A percentile compares a stretch with the other conserved stretches of the same genome.
Conservation (phyloP, 1,284 basidiomycete genomes). For the Leucoagaricus sp. region DNA sequence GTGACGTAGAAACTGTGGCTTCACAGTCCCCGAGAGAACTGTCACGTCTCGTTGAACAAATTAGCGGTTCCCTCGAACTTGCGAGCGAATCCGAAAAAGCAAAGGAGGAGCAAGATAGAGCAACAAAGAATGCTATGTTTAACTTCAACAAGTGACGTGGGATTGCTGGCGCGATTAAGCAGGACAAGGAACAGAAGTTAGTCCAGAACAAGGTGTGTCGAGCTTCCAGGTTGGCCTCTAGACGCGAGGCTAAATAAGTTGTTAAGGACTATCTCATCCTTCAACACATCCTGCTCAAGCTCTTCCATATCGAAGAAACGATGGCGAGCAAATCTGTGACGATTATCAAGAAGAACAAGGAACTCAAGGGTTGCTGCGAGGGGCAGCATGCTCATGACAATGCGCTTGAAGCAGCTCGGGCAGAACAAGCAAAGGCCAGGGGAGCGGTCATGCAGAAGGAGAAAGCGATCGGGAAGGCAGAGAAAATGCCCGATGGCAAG, state of each 20-base stretch:
- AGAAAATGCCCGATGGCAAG: slow-evolving; percentile 83
- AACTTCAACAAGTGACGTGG: slow-evolving; percentile 93
- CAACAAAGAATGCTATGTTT: slow-evolving; percentile 91
- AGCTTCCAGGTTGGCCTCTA: neutral
- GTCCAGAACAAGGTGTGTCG: slow-evolving; percentile 65
- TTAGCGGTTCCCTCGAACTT: slow-evolving; percentile 91
- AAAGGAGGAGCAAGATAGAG: slow-evolving; percentile 84
- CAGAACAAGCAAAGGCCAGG: slow-evolving; percentile 81
- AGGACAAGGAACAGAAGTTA: slow-evolving; percentile 96
- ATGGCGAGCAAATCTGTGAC: slow-evolving; percentile 72
- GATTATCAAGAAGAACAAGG: slow-evolving; percentile 74
- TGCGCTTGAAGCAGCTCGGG: slow-evolving; percentile 72
- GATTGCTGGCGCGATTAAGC: slow-evolving; percentile 94
- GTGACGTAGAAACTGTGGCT: slow-evolving; percentile 97
- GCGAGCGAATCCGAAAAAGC: slow-evolving; percentile 89
- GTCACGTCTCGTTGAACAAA: slow-evolving; percentile 91
- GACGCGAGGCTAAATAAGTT: neutral
- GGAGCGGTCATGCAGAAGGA: slow-evolving; percentile 75
- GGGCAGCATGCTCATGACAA: slow-evolving; percentile 73
- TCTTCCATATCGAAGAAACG: slow-evolving; percentile 88
- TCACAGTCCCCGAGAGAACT: slow-evolving; percentile 93
- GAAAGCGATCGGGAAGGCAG: slow-evolving; percentile 77
- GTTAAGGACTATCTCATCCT: slow-evolving; percentile 79
- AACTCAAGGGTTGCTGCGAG: slow-evolving; percentile 64
- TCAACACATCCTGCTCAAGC: slow-evolving; percentile 83